Evolutionary conservation across 2,329 filamentous ascomycete species (phyloP), one percentile per base, ranked within the genome.

Genomic region (Beauveria sp.): DNA sequence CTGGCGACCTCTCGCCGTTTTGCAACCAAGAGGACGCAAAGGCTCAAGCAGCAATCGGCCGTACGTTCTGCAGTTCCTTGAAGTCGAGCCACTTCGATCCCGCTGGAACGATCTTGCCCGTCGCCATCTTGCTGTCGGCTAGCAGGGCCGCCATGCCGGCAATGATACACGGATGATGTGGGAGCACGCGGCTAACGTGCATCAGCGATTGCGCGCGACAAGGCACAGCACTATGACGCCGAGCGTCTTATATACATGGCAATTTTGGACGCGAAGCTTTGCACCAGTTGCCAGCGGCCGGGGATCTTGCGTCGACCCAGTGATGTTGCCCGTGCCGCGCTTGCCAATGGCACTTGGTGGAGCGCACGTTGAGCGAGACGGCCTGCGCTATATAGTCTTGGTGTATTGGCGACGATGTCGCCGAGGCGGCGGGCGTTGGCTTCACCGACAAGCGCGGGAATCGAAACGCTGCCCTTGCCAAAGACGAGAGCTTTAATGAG

Each of bases 101-200:
- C 3, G 66, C 60, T 0, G 67, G 69, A 6, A 70, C 57, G 12
- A 67, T 55, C 18, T 56, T 54, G 6, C 58, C 52, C 38, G 66
- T 65, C 26, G 68, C 66, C 54, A 72, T 64, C 58, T 67, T 67
- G 12, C 67, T 67, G 1, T 67, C 68, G 0, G 67, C 68, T 10
- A 73, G 52, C 52, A 72, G 60, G 4, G 66, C 66, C 0, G 69
- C 70, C 7, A 66, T 64, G 5, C 70, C 69, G 0, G 68, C 70
- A 28, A 72, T 70, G 20, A 66, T 70, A 60, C 68, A 70, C 26
- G 69, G 70, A 50, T 71, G 67, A 20, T 72, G 68, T 5, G 69
- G 68, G 14, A 73, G 60, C 7, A 73, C 61, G 24, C 66, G 64
- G 5, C 63, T 63, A 5, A 67, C 57, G 4, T 64, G 63, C 50